Base-by-base conservation (phyloP, 2,329 filamentous ascomycete species). In the Claviceps spartinae region DNA sequence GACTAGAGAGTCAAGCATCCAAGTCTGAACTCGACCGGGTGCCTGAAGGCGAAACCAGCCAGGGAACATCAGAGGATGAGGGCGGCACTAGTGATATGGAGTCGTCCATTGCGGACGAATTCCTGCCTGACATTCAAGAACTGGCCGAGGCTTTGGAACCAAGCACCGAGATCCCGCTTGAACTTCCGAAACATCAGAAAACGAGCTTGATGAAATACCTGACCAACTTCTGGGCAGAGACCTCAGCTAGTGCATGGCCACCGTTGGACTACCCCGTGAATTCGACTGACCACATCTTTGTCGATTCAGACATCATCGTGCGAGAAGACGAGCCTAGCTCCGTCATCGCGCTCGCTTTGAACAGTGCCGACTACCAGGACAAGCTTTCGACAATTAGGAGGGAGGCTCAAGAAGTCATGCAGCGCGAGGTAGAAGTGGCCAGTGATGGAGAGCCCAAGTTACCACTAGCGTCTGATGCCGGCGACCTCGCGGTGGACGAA, bases 241-340 rank as follows among this genome's bases (percentile, higher is more conserved):
- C 93, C 50, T 97, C 93, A 47, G 88, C 94, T 24, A 96, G 89
- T 65, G 90, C 91, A 40, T 98, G 93, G 93, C 79, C 85, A 5
- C 81, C 85, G 22, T 77, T 98, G 20, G 93, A 98, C 51, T 98
- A 98, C 61, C 94, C 94, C 3, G 78, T 97, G 56, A 86, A 81
- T 57, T 75, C 85, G 46, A 87, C 84, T 16, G 93, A 98, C 64
- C 93, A 98, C 65, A 90, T 98, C 47, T 97, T 97, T 69, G 86
- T 89, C 51, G 90, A 98, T 68, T 95, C 89, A 8, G 88, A 98
- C 65, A 90, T 98, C 56, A 95, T 98, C 59, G 89, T 98, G 40
- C 83, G 93, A 41, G 93, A 98, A 67, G 93, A 98, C 65, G 93
- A 98, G 68, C 93, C 93, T 2, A 96, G 89, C 62, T 97, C 93